Base-by-base conservation (phyloP, 768 basidiomycete genomes). In the Rubroboletus pulcherrimus region DNA sequence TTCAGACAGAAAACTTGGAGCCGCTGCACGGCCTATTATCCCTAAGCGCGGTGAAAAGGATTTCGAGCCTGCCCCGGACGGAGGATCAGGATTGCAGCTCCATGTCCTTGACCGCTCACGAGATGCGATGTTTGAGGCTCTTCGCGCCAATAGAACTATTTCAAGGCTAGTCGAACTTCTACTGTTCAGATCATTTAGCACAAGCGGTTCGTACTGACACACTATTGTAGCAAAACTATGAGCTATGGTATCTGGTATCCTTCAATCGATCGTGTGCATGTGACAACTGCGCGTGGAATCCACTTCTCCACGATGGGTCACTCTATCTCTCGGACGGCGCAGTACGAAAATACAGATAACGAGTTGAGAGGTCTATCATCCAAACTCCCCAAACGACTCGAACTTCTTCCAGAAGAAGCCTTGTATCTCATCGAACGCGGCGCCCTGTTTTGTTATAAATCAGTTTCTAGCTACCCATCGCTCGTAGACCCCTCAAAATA, bases 21-120 rank as follows among this genome's bases (percentile, higher is more conserved):
- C 63, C 15, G 58, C 71, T 15, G 63, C 72, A 5, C 81, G 86
- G 39, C 89, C 89, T 3, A 77, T 89, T 7, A 95, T 99, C 49
- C 97, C 97, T 7, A 95, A 91, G 71, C 83, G 97, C 29, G 97
- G 97, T 2, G 97, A 98, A 72, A 98, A 99, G 68, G 95, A 98
- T 60, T 98, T 93, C 61, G 96, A 98, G 68, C 97, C 97, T 2
- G 77, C 77, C 61, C 65, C 74, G 21, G 76, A 75, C 9, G 67
- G 82, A 10, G 89, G 87, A 7, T 87, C 91, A 11, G 83, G 81
- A 12, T 75, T 92, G 12, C 97, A 98, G 66, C 73, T 84, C 29
- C 87, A 92, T 73, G 82, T 91, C 56, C 79, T 98, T 21, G 86
- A 91, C 52, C 80, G 85, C 31, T 82, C 92, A 44, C 75, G 96